Base-by-base conservation (phyloP, 352 stramenopile genomes). In the Globisporangium radiosum region DNA sequence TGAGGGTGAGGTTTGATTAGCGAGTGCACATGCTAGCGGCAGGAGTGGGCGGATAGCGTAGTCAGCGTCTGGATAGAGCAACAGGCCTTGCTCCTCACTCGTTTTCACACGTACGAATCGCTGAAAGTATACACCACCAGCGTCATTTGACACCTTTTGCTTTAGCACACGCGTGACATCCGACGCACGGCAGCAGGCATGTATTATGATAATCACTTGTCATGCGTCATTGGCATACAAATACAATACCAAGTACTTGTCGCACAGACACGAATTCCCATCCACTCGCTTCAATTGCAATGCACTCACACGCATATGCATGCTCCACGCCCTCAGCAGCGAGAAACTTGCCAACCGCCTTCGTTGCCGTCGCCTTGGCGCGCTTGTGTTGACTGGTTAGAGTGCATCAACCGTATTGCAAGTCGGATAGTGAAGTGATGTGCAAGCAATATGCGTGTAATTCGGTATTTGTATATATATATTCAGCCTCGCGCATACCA, bases 261-360 rank as follows among this genome's bases (percentile, higher is more conserved):
- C n/a, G n/a, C 47, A 44, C 40, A 44, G 40, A 44, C 40, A 44
- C 40, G 10, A 44, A 44, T 10, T 11, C 40, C 40, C 40, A 6
- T 0, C 47, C 47, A 52, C 47, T 52, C 47, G 4, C 3, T 3
- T 52, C 51, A 56, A 13, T 37, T 1, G 7, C 33, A 38, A 8
- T 51, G 19, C 47, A 52, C 47, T 38, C 51, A 9, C 33, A 56
- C 25, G 45, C 3, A 56, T 56, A 56, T 8, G 25, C 38, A 45
- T 14, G 1, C n/a, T 33, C 7, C 0, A 52, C 47, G 6, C 19
- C 33, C 47, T 52, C n/a, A 11, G 40, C 40, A 44, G 40, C 7
- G 7, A 44, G 10, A 44, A 44, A 44, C 7, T 44, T 44, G 40
- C 40, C 40, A 44, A 44, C 7, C 40, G 1, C 10, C 40, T 44